Percentiles rank a stretch among this genome's conserved stretches.
These are phyloP conservation scores for Venustampulla echinocandica DNA, from an alignment of 495 filamentous ascomycete species.

Conservation along the genomic window DNA sequence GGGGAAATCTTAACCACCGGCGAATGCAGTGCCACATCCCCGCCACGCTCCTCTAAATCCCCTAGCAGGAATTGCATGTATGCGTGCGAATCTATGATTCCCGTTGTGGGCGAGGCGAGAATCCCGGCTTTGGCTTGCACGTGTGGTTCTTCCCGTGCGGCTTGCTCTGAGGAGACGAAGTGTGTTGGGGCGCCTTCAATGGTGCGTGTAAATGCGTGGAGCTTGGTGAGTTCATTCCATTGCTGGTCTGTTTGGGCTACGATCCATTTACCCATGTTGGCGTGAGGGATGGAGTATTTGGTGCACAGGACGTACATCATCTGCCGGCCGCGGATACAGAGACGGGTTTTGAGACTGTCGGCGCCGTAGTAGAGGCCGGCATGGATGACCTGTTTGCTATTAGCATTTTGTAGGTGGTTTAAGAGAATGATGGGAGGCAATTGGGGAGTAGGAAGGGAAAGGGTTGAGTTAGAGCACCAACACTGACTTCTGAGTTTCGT, in stretches of 20 bases:
- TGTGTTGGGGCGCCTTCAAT: slow-evolving; percentile 62
- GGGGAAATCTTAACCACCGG: slow-evolving; percentile 51
- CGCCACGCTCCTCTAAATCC: slow-evolving; percentile 64
- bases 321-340: slow-evolving; percentile 70
- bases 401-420: neutral
- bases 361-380: slow-evolving; percentile 88
- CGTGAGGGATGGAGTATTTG: slow-evolving; percentile 55
- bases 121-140: slow-evolving; percentile 62
- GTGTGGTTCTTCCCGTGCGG: slow-evolving; percentile 55
- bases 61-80: slow-evolving; percentile 75
- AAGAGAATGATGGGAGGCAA: neutral
- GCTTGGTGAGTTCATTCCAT: slow-evolving; percentile 51
- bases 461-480: too few species aligned
- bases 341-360: slow-evolving; percentile 64
- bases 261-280: slow-evolving; percentile 85
- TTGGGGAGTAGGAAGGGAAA: neutral
- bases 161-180: slow-evolving; percentile 55
- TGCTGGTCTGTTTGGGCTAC: slow-evolving; percentile 74
- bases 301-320: slow-evolving; percentile 75
- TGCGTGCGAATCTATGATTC: slow-evolving; percentile 82
- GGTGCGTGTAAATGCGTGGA: slow-evolving; percentile 56
- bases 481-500: slow-evolving; percentile 75
- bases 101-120: slow-evolving; percentile 74
- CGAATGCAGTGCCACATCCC: slow-evolving; percentile 58
- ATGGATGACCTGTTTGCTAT: slow-evolving; percentile 66